Evolutionary conservation across 495 filamentous ascomycete genomes (phyloP), one percentile per base, ranked within the genome.

Genomic region (Tuber calosporum): DNA sequence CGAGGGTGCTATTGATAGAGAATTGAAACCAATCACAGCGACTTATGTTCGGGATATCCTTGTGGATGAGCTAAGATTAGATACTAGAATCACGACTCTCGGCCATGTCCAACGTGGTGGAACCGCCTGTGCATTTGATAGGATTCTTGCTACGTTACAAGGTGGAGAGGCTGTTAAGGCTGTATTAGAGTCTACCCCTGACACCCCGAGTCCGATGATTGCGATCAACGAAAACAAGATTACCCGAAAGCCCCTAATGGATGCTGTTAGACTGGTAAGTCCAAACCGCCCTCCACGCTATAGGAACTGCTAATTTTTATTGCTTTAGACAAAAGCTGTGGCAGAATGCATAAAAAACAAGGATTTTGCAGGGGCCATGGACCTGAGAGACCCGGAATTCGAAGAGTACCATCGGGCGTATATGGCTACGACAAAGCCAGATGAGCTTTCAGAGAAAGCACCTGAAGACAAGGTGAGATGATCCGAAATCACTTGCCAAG

Each of bases 151-250:
- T 1, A 98, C 96, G 0, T 82, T 98, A 34, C 96, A 99, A 82
- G 96, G 96, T 78, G 93, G 96, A 2, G 96, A 98, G 83, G 95
- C 96, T 66, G 95, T 99, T 75, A 91, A 93, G 76, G 95, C 96
- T 45, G 93, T 99, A n/a, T 86, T 99, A 17, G 93, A 97, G 73
- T 92, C 92, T 73, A 92, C 88, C 11, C 93, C 96, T 9, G 89
- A 94, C 41, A 93, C 92, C 2, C 91, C 92, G n/a, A 95, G 92
- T 53, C 93, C 93, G 62, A 92, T 99, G 79, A 98, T 99, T 80
- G 90, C 92, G 74, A 92, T 99, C 70, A 93, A 89, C 70, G 96
- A 99, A 85, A 99, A 99, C 86, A 97, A 99, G 85, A 97, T 99
- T 78, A 86, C 91, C 75, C 88, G 94, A 68, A 93, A 91, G 75